phyloP scores from a whole-genome alignment of 345 rosid species.

The Dipteronia dyeriana region DNA sequence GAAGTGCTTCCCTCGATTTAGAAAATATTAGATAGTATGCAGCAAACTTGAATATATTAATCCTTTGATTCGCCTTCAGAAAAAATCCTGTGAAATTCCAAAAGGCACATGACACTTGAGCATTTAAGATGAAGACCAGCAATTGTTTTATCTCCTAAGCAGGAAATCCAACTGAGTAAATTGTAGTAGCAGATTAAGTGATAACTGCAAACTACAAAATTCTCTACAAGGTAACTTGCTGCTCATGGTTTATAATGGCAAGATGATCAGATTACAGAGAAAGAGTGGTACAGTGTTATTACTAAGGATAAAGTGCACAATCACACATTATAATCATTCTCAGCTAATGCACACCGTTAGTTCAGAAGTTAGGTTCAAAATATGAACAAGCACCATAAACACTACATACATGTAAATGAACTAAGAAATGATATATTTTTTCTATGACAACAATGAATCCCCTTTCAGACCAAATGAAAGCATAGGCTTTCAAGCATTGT shows the following conservation, averaged over 20 bases:
- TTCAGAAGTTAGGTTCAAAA: no score
- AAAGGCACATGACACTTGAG: background rate
- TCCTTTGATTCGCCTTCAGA: conserved; percentile 6
- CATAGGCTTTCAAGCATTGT: background rate
- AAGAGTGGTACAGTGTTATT: background rate
- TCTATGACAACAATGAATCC: background rate
- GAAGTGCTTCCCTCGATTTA: conserved; percentile 1
- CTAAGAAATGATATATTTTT: conserved; percentile 3
- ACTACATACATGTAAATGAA: background rate
- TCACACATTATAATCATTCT: no score
- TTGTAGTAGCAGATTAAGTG: background rate
- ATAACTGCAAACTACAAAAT: background rate
- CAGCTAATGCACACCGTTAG: no score
- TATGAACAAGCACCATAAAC: background rate
- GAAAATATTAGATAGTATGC: background rate
- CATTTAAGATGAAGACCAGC: background rate
- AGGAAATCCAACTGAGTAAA: background rate
- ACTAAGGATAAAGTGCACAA: background rate
- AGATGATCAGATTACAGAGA: background rate
- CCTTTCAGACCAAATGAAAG: background rate
- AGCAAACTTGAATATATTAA: conserved; percentile 11
- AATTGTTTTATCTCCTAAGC: background rate
- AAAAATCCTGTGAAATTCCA: conserved; percentile 26
- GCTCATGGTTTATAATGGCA: background rate
- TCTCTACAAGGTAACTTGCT: background rate